phyloP scores from a whole-genome alignment of 176 grass and related monocot genomes.

The Raddia distichophylla region DNA sequence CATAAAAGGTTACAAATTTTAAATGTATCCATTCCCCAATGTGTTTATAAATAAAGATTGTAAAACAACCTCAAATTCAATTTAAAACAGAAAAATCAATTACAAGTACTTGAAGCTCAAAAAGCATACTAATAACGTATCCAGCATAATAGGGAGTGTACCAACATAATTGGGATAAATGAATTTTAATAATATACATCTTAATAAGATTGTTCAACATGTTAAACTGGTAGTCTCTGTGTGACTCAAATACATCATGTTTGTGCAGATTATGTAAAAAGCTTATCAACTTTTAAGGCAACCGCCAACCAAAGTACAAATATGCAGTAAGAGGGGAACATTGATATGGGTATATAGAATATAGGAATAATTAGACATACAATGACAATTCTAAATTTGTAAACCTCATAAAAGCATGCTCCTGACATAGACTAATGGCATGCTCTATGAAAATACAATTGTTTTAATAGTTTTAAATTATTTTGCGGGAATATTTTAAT shows the following conservation, averaged over 20 bases:
- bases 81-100: slow-evolving; percentile 15
- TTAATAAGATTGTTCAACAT: background rate
- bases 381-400: slow-evolving; percentile 5
- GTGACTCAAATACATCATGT: background rate
- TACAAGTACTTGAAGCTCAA: background rate
- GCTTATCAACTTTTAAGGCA: background rate
- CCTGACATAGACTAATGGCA: background rate
- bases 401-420: background rate
- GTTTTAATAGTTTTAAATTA: background rate
- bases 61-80: slow-evolving; percentile 19
- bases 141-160: background rate
- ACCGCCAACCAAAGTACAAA: background rate
- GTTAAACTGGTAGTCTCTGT: background rate
- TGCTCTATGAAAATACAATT: background rate
- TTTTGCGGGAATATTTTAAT: background rate
- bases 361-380: slow-evolving; percentile 14
- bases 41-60: slow-evolving; percentile 21
- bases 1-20: background rate
- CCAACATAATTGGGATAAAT: slow-evolving; percentile 4
- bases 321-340: background rate
- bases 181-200: background rate
- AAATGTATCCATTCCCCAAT: background rate
- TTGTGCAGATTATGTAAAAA: background rate
- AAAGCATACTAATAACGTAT: background rate
- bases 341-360: background rate